Base-by-base conservation (phyloP, 2,329 filamentous ascomycete genomes). In the Cladosporium sphaerospermum region DNA sequence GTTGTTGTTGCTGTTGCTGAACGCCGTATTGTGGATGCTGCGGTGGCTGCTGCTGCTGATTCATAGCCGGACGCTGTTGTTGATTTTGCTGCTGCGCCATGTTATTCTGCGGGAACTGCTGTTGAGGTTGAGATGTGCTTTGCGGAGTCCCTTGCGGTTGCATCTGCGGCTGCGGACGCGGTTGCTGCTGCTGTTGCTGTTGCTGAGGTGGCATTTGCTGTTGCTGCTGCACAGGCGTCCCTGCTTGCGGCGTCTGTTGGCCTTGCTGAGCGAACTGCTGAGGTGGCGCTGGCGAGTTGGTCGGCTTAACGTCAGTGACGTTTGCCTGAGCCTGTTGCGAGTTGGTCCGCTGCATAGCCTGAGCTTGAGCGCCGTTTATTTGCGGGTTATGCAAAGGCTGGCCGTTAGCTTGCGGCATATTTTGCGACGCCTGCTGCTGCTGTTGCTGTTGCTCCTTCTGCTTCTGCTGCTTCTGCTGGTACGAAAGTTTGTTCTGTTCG, bases 1-100 rank as follows among this genome's bases (percentile, higher is more conserved):
- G 65, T 31, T 65, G 65, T 18, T 55, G 19, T 41, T 52, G 52
- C 33, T 51, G 52, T 39, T 57, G 53, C 36, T 45, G 55, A 14
- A 58, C 54, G 34, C 59, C 55, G 44, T 50, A 47, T 36, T 52
- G 50, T 18, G 39, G 32, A 33, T 58, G 56, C 32, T 50, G 52
- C 19, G 54, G 57, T 9, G 52, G 52, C n/a, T 50, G 55, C 19
- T 50, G 55, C 19, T 52, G 53, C 28, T 59, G 55, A 10, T 54
- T 45, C 45, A 45, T 55, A 28, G 61, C 61, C 7, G 54, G 57
- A 36, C 59, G 36, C 34, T 48, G 45, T 53, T 48, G 52, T 18
- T 48, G 52, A 39, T 18, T n/a, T 39, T 50, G 45, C 32, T 53
- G 52, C 8, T 54, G 52, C 28, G 31, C 39, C 45, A 49, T 48